phyloP scores from a whole-genome alignment of 768 basidiomycete genomes.

The Imleria badia region DNA sequence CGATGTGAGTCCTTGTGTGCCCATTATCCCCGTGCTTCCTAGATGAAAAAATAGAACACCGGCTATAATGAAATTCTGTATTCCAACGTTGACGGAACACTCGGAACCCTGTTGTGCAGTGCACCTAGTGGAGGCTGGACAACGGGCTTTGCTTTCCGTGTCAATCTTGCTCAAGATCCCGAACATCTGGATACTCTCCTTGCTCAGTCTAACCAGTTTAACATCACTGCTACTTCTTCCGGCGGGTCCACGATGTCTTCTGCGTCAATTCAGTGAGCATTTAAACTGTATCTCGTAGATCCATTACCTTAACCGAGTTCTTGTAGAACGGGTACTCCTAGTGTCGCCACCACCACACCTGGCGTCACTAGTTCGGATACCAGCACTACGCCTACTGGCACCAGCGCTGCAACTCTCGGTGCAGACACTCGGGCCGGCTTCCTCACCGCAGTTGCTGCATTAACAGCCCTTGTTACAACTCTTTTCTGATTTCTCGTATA shows the following conservation, averaged over 20 bases:
- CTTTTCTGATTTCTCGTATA: slow-evolving; percentile 25
- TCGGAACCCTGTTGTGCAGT: slow-evolving; percentile 40
- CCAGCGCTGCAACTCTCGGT: slow-evolving; percentile 32
- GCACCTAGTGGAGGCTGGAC: slow-evolving; percentile 69
- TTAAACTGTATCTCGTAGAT: not conserved
- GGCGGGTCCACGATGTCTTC: slow-evolving; percentile 14
- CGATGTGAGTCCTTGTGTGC: slow-evolving; percentile 39
- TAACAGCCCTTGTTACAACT: slow-evolving; percentile 34
- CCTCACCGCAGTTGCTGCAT: slow-evolving; percentile 35
- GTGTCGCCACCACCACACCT: slow-evolving; percentile 15
- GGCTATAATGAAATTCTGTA: slow-evolving; percentile 48
- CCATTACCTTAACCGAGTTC: not conserved
- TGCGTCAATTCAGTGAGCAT: slow-evolving; percentile 18
- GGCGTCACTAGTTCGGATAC: slow-evolving; percentile 26
- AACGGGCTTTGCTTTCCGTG: slow-evolving; percentile 56
- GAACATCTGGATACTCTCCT: slow-evolving; percentile 51
- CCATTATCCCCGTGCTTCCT: not conserved
- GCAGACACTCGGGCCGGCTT: slow-evolving; percentile 33
- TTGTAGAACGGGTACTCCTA: slow-evolving; percentile 10
- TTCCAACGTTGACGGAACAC: slow-evolving; percentile 52
- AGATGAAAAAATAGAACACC: slow-evolving; percentile 34
- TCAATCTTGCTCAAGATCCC: slow-evolving; percentile 65
- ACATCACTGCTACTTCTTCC: slow-evolving; percentile 36
- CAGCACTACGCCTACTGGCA: slow-evolving; percentile 26
- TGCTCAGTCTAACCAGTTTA: slow-evolving; percentile 71